Base-by-base conservation (phyloP, 1,284 basidiomycete genomes). In the Taiwanofungus camphoratus region DNA sequence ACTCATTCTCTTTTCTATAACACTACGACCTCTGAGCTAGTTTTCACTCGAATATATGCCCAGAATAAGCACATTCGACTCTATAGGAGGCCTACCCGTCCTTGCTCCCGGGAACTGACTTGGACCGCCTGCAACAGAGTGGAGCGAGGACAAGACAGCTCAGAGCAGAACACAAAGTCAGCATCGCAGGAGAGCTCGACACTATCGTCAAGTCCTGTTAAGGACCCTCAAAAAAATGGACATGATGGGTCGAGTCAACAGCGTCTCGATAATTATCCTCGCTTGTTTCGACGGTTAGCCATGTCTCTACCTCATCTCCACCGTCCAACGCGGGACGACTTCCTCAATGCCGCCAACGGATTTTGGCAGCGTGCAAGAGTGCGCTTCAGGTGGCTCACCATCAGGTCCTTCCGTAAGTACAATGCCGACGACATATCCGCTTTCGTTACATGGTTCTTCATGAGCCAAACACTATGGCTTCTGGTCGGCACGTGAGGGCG, bases 331-430 rank as follows among this genome's bases (percentile, higher is more conserved):
- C 79, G 83, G 39, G 91, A 94, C 38, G 92, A 98, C 56, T 82
- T 98, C 45, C 73, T 99, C 29, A 79, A 78, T 20, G 84, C 92
- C 3, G 85, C 95, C 3, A 87, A 78, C 35, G 83, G 86, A 5
- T 93, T 94, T 64, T 95, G 92, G 86, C 80, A 95, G 53, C 80
- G 96, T 2, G 63, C 91, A 26, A 77, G 87, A 12, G 91, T 99
- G 52, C 80, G 92, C n/a, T 92, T 97, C 69, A 93, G 93, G 62
- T 99, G 96, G 96, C 88, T 95, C 53, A 94, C 92, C 8, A 96
- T 99, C 55, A 79, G 91, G 52, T 92, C 92, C 1, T 99, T 97
- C 68, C 79, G 95, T 24, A 85, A 83, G 54, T 99, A 96, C 69
- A 94, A 97, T 53, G 87, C 90, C 38, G 96, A 99, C 62, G 96